Conservation (phyloP, 2,329 filamentous ascomycete genomes). For the Mollisia scopiformis region DNA sequence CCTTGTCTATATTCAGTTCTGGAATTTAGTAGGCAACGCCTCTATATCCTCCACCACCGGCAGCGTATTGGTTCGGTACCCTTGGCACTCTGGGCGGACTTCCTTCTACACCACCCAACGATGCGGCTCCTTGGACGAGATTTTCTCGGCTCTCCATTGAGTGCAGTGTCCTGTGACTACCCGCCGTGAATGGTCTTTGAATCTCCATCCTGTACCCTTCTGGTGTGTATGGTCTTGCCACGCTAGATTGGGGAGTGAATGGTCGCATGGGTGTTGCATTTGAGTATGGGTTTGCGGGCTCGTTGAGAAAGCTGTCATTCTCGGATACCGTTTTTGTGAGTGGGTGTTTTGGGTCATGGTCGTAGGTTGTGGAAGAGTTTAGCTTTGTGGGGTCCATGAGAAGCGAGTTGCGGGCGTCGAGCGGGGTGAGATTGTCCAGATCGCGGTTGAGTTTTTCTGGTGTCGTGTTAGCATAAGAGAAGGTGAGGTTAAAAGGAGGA, state of each 20-base stretch:
- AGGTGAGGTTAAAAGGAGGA: conserved; percentile 13
- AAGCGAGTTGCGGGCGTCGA: conserved; percentile 85
- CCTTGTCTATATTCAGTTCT: conserved; percentile 1
- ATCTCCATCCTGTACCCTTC: no score
- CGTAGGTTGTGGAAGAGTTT: conserved; percentile 20
- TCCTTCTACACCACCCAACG: conserved; percentile 25
- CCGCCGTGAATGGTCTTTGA: conserved; percentile 3
- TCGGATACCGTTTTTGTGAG: conserved; percentile 20
- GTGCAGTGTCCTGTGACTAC: conserved; percentile 9
- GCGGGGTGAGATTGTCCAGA: conserved; percentile 79
- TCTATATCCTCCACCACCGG: conserved; percentile 26
- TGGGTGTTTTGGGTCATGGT: conserved; percentile 27
- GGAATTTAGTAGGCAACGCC: conserved; percentile 28
- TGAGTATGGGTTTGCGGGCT: conserved; percentile 34
- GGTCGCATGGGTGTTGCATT: conserved; percentile 25
- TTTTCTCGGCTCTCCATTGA: conserved; percentile 26
- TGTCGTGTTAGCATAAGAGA: background rate
- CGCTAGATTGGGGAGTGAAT: conserved; percentile 11
- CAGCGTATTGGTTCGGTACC: conserved; percentile 19
- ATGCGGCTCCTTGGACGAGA: conserved; percentile 29
- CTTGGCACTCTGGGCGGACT: conserved; percentile 19
- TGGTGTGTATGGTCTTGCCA: background rate
- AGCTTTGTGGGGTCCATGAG: conserved; percentile 46
- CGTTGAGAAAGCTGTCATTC: conserved; percentile 31
- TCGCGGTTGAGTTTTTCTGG: conserved; percentile 79